Evolutionary conservation across 2,329 filamentous ascomycete species (phyloP), one percentile per base, ranked within the genome.

Genomic region (Pyrenophora seminiperda): DNA sequence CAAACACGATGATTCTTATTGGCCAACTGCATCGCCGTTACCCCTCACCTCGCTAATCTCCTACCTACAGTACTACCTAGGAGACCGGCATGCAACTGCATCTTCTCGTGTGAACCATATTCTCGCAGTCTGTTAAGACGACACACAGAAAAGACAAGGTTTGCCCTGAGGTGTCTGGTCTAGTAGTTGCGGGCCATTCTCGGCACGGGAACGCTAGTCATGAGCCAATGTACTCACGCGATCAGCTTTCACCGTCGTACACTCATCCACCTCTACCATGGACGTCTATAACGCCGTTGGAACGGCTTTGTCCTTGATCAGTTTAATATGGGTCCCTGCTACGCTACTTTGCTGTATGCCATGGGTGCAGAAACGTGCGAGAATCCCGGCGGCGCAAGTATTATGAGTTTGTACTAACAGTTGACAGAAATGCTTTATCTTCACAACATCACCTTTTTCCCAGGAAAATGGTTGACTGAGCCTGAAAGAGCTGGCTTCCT

Each of bases 401-500:
- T 45, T 19, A 24, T 18, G 30, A 33, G 17, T 11, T 24, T 19
- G 15, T 31, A 48, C 63, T 44, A 58, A 45, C 34, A 11, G 38
- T 6, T 4, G n/a, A 9, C 20, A 58, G 69, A 70, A 53, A 71
- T 72, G 70, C 53, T 73, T 2, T 73, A 73, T 47, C 52, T 73
- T 14, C 69, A 73, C 40, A 65, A 63, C 58, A 56, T 73, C 20
- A 71, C 68, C 0, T 58, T 73, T 27, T 71, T 65, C 42, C 69
- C 68, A 4, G 70, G 70, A 2, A 70, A 65, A 55, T 70, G 68
- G 67, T 58, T 72, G 11, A 56, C 60, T 10, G 63, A 72, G 46
- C 70, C 70, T 18, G 70, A 73, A 65, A 66, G 69, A 67, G 64
- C 67, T 30, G 70, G 70, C 1, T 73, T 65, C 42, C 44, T 72